Conservation (phyloP, 768 basidiomycete species). For the Kwoniella dendrophila region DNA sequence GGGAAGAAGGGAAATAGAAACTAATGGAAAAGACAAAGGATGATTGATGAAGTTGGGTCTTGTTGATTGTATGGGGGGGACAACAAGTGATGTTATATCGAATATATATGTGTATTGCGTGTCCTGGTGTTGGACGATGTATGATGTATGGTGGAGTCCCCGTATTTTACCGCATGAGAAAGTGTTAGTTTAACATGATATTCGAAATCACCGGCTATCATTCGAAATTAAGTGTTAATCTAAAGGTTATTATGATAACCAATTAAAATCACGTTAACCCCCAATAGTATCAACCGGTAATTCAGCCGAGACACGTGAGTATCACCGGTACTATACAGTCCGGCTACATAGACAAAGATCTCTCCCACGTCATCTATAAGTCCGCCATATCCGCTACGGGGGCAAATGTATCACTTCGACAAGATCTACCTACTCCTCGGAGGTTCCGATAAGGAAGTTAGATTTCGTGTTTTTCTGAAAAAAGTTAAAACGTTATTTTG, state of each 20-base stretch:
- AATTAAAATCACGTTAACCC: no score
- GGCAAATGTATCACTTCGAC: no score
- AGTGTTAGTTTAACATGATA: no score
- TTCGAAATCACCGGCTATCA: neutral
- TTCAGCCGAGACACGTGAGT: neutral
- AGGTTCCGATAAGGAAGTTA: neutral
- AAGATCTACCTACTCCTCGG: neutral
- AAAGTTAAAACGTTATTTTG: neutral
- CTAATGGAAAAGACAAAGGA: conserved; percentile 1
- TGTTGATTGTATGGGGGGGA: no score
- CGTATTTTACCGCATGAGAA: conserved; percentile 2
- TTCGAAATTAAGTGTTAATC: neutral
- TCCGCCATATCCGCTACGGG: no score
- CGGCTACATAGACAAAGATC: no score
- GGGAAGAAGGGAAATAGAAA: neutral
- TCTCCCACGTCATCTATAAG: no score
- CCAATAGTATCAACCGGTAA: conserved; percentile 10
- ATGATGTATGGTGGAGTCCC: conserved; percentile 2
- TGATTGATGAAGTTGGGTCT: neutral
- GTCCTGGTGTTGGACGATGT: neutral
- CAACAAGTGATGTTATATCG: neutral
- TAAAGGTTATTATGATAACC: neutral
- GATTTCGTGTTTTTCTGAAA: no score
- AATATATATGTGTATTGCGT: neutral
- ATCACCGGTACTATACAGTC: neutral